Evolutionary conservation across 2,329 filamentous ascomycete genomes (phyloP).

Genomic region (Colletotrichum noveboracense): DNA sequence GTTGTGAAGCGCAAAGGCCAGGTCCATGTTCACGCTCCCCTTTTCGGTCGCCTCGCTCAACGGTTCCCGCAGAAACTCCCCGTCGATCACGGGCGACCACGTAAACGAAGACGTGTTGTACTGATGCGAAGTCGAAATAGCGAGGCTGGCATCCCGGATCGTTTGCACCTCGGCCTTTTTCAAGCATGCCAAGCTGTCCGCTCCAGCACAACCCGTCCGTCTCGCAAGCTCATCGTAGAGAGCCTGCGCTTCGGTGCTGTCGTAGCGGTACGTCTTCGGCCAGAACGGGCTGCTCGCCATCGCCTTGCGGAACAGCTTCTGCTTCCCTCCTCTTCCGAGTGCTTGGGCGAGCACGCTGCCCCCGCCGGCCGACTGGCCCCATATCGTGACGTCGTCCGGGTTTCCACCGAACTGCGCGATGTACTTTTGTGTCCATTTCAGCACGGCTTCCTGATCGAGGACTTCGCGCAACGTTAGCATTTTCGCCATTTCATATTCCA

Average conservation of each 20-base stretch:
- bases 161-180: slow-evolving; percentile 58
- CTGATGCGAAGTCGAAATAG: slow-evolving; percentile 51
- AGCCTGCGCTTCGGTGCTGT: slow-evolving; percentile 54
- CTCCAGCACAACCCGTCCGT: slow-evolving; percentile 51
- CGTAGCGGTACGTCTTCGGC: slow-evolving; percentile 62
- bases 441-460: slow-evolving; percentile 34
- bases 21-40: slow-evolving; percentile 46
- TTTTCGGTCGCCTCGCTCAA: slow-evolving; percentile 48
- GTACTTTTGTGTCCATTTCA: slow-evolving; percentile 30
- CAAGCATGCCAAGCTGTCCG: slow-evolving; percentile 57
- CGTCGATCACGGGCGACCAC: slow-evolving; percentile 67
- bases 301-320: slow-evolving; percentile 27
- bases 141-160: slow-evolving; percentile 56
- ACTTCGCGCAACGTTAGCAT: slow-evolving; percentile 27
- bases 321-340: slow-evolving; percentile 12
- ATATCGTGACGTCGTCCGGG: slow-evolving; percentile 29
- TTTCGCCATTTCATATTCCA: neutral
- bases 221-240: slow-evolving; percentile 52
- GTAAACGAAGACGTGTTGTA: slow-evolving; percentile 63
- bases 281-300: slow-evolving; percentile 58
- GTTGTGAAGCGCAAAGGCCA: slow-evolving; percentile 63
- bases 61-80: slow-evolving; percentile 51
- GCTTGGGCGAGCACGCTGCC: slow-evolving; percentile 24
- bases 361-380: slow-evolving; percentile 32
- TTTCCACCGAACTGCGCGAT: slow-evolving; percentile 33